Conservation (phyloP, 345 rosid genomes). For the Viola odorata region DNA sequence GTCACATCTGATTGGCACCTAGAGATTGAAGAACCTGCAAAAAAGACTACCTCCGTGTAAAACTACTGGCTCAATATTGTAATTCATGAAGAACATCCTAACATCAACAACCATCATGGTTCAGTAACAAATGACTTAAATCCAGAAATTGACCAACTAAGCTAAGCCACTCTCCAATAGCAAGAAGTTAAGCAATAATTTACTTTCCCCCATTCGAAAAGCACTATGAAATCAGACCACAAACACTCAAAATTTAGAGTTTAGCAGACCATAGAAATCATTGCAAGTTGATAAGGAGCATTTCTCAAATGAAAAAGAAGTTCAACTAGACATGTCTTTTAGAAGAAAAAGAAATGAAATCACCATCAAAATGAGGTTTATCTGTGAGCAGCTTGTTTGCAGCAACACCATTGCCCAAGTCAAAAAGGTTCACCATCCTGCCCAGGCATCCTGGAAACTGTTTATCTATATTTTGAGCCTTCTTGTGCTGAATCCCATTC, state of each 20-base stretch:
- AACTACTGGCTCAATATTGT: constrained; percentile 17
- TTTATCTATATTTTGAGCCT: constrained; percentile 45
- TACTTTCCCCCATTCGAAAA: too few species aligned
- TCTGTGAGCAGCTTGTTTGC: constrained; percentile 48
- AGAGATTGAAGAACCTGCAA: constrained; percentile 46
- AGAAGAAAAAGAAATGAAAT: constrained; percentile 16
- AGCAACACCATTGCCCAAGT: constrained; percentile 46
- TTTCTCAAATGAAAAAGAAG: not conserved
- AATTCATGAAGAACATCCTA: constrained; percentile 6
- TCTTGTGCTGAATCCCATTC: constrained; percentile 47
- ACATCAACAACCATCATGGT: not conserved
- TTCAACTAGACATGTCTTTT: not conserved
- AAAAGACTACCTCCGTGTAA: constrained; percentile 23
- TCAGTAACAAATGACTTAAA: not conserved
- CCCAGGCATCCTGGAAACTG: constrained; percentile 67
- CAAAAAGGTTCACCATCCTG: constrained; percentile 58
- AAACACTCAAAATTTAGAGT: too few species aligned
- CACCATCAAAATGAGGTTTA: constrained; percentile 55
- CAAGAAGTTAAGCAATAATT: too few species aligned
- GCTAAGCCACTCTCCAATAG: too few species aligned
- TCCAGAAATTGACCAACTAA: too few species aligned
- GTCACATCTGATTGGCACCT: constrained; percentile 72
- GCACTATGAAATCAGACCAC: too few species aligned
- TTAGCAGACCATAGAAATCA: too few species aligned
- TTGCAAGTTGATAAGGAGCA: too few species aligned